Evolutionary conservation across 2,329 filamentous ascomycete species (phyloP).

Genomic region (Coniochaeta hoffmannii): DNA sequence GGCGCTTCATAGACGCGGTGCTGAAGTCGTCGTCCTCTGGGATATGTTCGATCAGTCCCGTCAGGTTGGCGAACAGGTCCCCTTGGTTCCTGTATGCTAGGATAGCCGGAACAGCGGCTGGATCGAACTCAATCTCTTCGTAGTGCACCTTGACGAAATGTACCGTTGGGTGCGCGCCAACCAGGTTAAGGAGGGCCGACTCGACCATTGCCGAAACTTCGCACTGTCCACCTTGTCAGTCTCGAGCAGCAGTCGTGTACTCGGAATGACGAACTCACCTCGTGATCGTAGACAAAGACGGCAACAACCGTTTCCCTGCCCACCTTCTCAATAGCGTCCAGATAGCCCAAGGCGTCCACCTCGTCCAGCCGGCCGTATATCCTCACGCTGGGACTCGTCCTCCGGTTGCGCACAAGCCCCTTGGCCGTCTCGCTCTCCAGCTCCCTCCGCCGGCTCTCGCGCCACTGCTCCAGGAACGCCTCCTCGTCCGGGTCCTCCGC

Average conservation of each 20-base stretch:
- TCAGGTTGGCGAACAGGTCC: conserved; percentile 84
- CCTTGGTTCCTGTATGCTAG: conserved; percentile 82
- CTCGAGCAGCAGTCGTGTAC: conserved; percentile 8
- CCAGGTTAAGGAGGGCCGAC: conserved; percentile 67
- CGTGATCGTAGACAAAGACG: conserved; percentile 85
- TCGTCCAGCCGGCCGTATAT: conserved; percentile 72
- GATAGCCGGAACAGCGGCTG: conserved; percentile 77
- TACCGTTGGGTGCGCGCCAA: conserved; percentile 60
- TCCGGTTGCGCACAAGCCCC: conserved; percentile 48
- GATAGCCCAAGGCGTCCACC: conserved; percentile 84
- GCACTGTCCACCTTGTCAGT: conserved; percentile 44
- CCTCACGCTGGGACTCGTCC: conserved; percentile 68
- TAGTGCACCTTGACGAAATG: conserved; percentile 90
- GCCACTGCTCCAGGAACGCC: conserved; percentile 76
- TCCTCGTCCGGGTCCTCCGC: conserved; percentile 64
- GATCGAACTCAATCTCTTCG: conserved; percentile 89
- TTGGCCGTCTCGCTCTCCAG: conserved; percentile 54
- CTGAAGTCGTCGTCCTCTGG: conserved; percentile 59
- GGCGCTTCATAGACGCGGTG: conserved; percentile 40
- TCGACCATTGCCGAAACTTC: conserved; percentile 74
- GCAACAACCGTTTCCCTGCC: conserved; percentile 74
- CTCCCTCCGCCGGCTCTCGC: conserved; percentile 71
- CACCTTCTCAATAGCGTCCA: conserved; percentile 95
- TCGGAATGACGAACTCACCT: conserved; percentile 48
- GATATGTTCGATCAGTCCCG: conserved; percentile 80